Base-by-base conservation (phyloP, 1,139 yeast genomes). In the Taphrina deformans region DNA sequence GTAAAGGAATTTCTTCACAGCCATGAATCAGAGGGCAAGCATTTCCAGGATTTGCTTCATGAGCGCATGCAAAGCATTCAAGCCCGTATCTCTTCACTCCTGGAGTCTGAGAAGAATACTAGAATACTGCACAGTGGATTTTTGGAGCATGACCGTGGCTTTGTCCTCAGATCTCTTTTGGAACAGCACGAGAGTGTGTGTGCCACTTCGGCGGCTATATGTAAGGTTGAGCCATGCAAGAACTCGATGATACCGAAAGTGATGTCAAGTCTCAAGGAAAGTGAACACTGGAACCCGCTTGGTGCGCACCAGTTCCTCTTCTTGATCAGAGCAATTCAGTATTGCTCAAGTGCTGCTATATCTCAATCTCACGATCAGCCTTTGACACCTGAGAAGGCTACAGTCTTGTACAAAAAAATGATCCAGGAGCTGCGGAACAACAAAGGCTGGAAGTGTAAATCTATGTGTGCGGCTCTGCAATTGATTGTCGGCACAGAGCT, bases 401-500 rank as follows among this genome's bases (percentile, higher is more conserved):
- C 29, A 2, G 23, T 44, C 9, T 1, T 31, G 7, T 58, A 31
- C 33, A 23, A 55, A 2, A 18, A 2, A 40, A 53, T 35, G 33
- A 33, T 69, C 12, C 44, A 56, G n/a, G 65, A 44, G 21, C 53
- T 44, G 35, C 62, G 33, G 14, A 63, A 45, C n/a, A 31, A 23
- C 26, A 55, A 68, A 12, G 69, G 68, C 4, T 74, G 78, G 75
- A 72, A 71, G 40, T 67, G 76, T 26, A 69, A 71, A 2, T 73
- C 70, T 48, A 75, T 87, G 63, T 83, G 82, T 65, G 85, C 86
- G 0, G 78, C 85, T n/a, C 78, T 87, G 0, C 79, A 81, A 23
- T 77, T 89, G 48, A 79, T 85, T 14, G 87, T 88, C 72, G 78
- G 85, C 61, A 82, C 91, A 0, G 82, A 80, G 67, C 86, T 88